Percentiles rank a stretch among this genome's conserved stretches.
Evolutionary conservation across 768 basidiomycete genomes (phyloP).

Genomic region (Suillus subalutaceus): DNA sequence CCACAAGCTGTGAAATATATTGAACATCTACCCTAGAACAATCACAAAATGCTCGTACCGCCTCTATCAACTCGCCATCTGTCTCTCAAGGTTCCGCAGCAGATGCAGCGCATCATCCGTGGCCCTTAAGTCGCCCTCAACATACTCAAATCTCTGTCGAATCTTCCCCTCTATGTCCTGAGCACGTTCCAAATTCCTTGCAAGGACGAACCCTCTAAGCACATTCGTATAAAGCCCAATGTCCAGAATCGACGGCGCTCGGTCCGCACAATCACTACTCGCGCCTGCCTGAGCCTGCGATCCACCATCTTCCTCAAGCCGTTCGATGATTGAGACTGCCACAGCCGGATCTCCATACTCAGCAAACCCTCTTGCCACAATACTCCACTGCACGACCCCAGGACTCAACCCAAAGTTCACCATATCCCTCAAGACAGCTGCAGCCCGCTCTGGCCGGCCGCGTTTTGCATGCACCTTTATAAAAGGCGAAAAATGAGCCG

Average conservation of each 20-base stretch:
- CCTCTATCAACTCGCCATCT: background rate
- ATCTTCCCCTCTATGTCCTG: constrained; percentile 34
- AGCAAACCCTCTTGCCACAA: constrained; percentile 50
- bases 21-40: background rate
- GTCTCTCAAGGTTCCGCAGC: constrained; percentile 23
- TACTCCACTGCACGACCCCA: constrained; percentile 49
- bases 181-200: constrained; percentile 32
- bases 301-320: constrained; percentile 37
- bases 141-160: constrained; percentile 24
- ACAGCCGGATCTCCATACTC: constrained; percentile 35
- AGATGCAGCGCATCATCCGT: constrained; percentile 27
- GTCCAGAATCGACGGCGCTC: background rate
- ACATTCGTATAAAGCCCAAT: constrained; percentile 42
- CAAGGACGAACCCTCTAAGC: constrained; percentile 40
- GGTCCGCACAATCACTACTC: background rate
- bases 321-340: constrained; percentile 45
- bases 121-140: constrained; percentile 21
- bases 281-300: background rate
- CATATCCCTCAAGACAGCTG: constrained; percentile 57
- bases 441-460: constrained; percentile 36
- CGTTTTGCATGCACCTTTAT: constrained; percentile 41
- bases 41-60: background rate
- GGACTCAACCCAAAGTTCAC: constrained; percentile 46
- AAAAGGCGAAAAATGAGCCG: constrained; percentile 56
- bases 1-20: background rate